Percentiles rank a stretch among this genome's conserved stretches.
phyloP scores from a whole-genome alignment of 306 rosid species.

The Vicia villosa region DNA sequence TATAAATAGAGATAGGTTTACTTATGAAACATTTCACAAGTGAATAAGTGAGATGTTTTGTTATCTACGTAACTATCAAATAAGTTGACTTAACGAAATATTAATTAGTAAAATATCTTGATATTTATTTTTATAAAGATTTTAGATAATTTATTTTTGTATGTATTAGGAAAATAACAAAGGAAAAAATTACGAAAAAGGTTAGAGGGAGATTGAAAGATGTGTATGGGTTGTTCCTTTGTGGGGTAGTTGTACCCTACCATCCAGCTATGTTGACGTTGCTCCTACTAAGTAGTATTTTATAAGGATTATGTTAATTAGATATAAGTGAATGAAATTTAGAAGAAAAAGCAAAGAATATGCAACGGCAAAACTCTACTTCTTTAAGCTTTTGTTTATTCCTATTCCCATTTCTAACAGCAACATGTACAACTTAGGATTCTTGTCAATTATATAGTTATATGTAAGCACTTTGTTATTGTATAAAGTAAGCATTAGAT shows the following conservation, averaged over 20 bases:
- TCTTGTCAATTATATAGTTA: conserved; percentile 32
- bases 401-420: conserved; percentile 32
- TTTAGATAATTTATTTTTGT: neutral
- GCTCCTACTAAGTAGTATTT: conserved; percentile 50
- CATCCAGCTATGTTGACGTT: conserved; percentile 96
- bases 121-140: conserved; percentile 29
- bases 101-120: too few relatives aligned
- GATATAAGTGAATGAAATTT: conserved; percentile 30
- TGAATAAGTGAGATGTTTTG: too few relatives aligned
- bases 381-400: conserved; percentile 42
- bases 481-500: neutral
- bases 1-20: too few relatives aligned
- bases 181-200: conserved; percentile 8
- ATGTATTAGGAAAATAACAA: neutral
- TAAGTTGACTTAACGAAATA: neutral
- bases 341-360: conserved; percentile 42
- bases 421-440: conserved; percentile 48
- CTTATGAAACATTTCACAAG: too few relatives aligned
- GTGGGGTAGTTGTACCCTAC: conserved; percentile 80
- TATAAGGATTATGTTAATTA: conserved; percentile 13
- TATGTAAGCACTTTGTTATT: conserved; percentile 15
- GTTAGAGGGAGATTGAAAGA: conserved; percentile 38
- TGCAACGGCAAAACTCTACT: conserved; percentile 36
- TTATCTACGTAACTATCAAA: too few relatives aligned
- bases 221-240: conserved; percentile 46